phyloP scores from a whole-genome alignment of 495 filamentous ascomycete genomes.

The Aspergillus saccharolyticus region DNA sequence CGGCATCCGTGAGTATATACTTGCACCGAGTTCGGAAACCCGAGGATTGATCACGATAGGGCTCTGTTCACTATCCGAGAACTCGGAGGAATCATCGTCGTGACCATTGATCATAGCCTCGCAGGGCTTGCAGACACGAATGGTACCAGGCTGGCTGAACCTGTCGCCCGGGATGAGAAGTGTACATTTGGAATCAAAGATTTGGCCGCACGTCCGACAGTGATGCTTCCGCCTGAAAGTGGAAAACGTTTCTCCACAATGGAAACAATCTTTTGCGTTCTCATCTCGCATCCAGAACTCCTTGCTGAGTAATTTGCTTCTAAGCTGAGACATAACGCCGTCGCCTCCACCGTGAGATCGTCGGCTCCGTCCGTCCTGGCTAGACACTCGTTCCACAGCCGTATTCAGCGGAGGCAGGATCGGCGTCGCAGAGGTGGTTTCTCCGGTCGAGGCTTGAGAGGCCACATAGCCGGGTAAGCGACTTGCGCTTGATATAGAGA shows the following conservation, averaged over 20 bases:
- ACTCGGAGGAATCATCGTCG: slow-evolving; percentile 86
- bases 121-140: slow-evolving; percentile 94
- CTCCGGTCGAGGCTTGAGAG: slow-evolving; percentile 33
- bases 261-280: slow-evolving; percentile 95
- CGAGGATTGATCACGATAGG: slow-evolving; percentile 37
- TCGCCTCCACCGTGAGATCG: slow-evolving; percentile 23
- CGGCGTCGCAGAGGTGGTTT: slow-evolving; percentile 26
- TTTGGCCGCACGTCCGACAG: slow-evolving; percentile 87
- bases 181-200: slow-evolving; percentile 97
- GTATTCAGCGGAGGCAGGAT: slow-evolving; percentile 34
- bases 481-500: slow-evolving; percentile 17
- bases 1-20: slow-evolving; percentile 20
- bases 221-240: slow-evolving; percentile 97
- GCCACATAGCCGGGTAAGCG: slow-evolving; percentile 34
- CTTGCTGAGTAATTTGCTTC: slow-evolving; percentile 80
- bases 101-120: slow-evolving; percentile 85
- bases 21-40: slow-evolving; percentile 31
- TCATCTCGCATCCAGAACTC: slow-evolving; percentile 99
- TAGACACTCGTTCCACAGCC: slow-evolving; percentile 15
- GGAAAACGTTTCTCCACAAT: slow-evolving; percentile 82
- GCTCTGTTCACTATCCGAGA: slow-evolving; percentile 68
- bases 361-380: slow-evolving; percentile 18
- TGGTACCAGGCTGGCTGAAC: slow-evolving; percentile 80
- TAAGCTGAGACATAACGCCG: slow-evolving; percentile 47
- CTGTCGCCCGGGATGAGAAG: slow-evolving; percentile 75